Conservation (phyloP, 108 stramenopile species). For the Nitzschia palea region DNA sequence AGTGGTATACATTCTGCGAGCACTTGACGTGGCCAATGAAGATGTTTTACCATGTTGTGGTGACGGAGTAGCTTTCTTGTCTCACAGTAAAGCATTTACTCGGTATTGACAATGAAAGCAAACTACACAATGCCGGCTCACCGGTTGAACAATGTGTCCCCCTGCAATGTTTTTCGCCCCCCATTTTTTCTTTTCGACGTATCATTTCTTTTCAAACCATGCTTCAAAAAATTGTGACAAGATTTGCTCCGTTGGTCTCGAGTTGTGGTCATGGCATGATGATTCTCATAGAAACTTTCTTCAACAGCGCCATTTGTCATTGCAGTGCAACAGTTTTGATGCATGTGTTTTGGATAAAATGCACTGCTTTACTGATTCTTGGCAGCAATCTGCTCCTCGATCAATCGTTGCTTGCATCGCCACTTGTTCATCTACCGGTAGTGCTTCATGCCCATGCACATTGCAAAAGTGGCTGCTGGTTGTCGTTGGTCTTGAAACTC, state of each 20-base stretch:
- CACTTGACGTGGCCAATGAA: too few relatives aligned
- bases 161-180: constrained; percentile 93
- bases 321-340: too few relatives aligned
- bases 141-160: constrained; percentile 96
- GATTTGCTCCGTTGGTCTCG: constrained; percentile 61
- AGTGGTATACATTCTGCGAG: constrained; percentile 89
- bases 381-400: constrained; percentile 48
- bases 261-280: constrained; percentile 93
- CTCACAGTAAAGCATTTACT: too few relatives aligned
- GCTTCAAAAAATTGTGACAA: constrained; percentile 74
- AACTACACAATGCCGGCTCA: constrained; percentile 93
- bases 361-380: constrained; percentile 19
- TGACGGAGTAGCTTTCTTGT: too few relatives aligned
- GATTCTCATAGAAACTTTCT: too few relatives aligned
- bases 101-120: constrained; percentile 92
- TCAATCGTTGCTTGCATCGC: constrained; percentile 49
- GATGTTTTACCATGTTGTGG: too few relatives aligned
- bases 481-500: constrained; percentile 72
- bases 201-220: constrained; percentile 93
- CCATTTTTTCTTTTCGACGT: constrained; percentile 95
- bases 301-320: too few relatives aligned
- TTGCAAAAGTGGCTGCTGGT: constrained; percentile 74
- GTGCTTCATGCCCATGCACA: constrained; percentile 42
- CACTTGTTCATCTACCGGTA: constrained; percentile 24
- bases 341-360: too few relatives aligned